Evolutionary conservation across 164 flowering plant genomes (phyloP), one percentile per base, ranked within the genome.

Genomic region (Berberis vulgaris): DNA sequence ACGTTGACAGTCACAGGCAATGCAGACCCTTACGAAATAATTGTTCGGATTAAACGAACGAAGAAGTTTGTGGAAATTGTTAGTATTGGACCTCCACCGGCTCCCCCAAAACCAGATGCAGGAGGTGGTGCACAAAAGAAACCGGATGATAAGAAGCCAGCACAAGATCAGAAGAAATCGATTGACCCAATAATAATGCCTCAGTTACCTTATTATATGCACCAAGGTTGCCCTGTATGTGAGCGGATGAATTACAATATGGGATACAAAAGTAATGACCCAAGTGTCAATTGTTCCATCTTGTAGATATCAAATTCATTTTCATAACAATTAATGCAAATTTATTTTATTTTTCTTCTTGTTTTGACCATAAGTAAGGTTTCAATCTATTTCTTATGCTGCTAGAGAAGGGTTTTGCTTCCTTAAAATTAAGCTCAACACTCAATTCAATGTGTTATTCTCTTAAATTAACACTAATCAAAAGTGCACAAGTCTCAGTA

Each of bases 21-120:
- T 5, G 87, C 83, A 0, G 95, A 88, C 50, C 90, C 95, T 0
- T 74, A 78, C 38, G 69, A 81, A 5, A 67, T 88, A 3, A 72
- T 81, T 1, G 58, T 70, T 9, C 74, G 76, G 0, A 68, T 81
- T n/a, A 80, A 80, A 56, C 84, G 77, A 66, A 78, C 72, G 5
- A 83, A 86, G 3, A 82, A 76, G 61, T 45, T 5, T 26, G 85
- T 65, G 0, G 82, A 81, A 40, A 79, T 84, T 0, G 79, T 81
- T 7, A 84, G 73, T 41, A 60, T 88, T 62, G 90, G 89, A 54
- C 83, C 88, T 47, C 89, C 93, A 2, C 83, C 88, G 2, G 71
- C 77, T 8, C 89, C 86, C 2, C 79, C 76, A 0, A 77, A 79
- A 59, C 67, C 64, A 47, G 70, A 59, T 41, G 63, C 57, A 6